Evolutionary conservation across 2,329 filamentous ascomycete species (phyloP).

Genomic region (Alternaria sp.): DNA sequence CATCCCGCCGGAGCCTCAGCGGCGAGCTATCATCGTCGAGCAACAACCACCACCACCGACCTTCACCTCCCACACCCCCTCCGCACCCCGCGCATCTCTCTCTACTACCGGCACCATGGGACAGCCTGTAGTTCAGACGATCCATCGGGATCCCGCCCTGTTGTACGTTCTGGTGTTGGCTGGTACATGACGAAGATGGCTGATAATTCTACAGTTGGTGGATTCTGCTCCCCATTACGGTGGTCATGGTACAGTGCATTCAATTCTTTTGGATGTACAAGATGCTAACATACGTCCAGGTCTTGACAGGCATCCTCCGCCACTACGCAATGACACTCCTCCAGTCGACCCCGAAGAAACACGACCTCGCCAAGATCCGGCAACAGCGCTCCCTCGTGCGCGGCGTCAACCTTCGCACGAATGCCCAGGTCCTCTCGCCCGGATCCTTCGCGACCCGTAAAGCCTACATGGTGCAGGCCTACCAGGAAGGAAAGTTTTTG

Average conservation of each 20-base stretch:
- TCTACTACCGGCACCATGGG: constrained; percentile 67
- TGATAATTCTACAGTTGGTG: constrained; percentile 74
- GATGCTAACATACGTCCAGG: constrained; percentile 54
- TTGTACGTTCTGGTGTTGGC: constrained; percentile 69
- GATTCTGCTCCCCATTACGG: constrained; percentile 96
- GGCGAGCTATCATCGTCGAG: constrained; percentile 26
- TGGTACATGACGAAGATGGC: constrained; percentile 10
- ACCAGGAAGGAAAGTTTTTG: constrained; percentile 84
- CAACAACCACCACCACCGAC: constrained; percentile 19
- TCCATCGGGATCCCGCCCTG: constrained; percentile 96
- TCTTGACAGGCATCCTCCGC: constrained; percentile 91
- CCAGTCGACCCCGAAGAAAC: constrained; percentile 81
- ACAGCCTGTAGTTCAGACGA: constrained; percentile 86
- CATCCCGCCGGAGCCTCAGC: constrained; percentile 32
- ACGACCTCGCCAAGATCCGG: constrained; percentile 75
- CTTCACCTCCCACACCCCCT: constrained; percentile 15
- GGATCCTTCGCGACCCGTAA: constrained; percentile 81
- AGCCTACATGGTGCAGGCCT: constrained; percentile 78
- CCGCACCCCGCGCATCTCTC: constrained; percentile 18
- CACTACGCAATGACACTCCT: constrained; percentile 97
- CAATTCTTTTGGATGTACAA: background rate
- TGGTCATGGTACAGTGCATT: constrained; percentile 77
- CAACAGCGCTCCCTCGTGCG: constrained; percentile 85
- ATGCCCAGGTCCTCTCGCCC: constrained; percentile 79
- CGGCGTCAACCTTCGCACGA: constrained; percentile 82